Evolutionary conservation across 768 basidiomycete genomes (phyloP).

Genomic region (Hebeloma cylindrosporum): DNA sequence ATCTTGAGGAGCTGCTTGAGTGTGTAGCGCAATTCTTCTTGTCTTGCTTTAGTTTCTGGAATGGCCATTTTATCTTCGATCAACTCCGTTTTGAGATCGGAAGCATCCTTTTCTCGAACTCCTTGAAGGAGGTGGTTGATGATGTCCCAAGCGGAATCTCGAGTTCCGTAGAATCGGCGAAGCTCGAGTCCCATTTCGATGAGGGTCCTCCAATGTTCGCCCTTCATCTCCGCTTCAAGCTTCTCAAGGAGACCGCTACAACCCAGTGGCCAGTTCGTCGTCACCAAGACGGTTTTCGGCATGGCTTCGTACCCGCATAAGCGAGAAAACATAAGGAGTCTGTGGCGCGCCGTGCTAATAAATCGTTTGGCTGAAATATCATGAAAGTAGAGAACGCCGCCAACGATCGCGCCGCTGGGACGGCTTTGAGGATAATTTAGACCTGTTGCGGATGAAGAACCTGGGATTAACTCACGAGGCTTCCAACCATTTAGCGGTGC

Average conservation of each 20-base stretch:
- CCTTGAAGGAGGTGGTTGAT: not conserved
- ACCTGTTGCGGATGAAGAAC: not conserved
- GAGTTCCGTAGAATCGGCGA: slow-evolving; percentile 1
- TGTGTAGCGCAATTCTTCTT: not conserved
- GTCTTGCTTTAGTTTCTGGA: slow-evolving; percentile 1
- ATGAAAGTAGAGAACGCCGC: slow-evolving; percentile 15
- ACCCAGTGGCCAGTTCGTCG: slow-evolving; percentile 16
- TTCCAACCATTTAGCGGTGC: slow-evolving; percentile 18
- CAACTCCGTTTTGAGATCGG: no score
- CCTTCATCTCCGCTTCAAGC: slow-evolving; percentile 13
- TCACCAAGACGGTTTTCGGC: slow-evolving; percentile 13
- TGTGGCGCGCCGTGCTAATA: slow-evolving; percentile 4
- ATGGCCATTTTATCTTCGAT: no score
- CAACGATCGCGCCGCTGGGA: not conserved
- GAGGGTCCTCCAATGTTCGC: slow-evolving; percentile 10
- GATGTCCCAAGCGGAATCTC: slow-evolving; percentile 5
- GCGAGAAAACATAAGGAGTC: slow-evolving; percentile 5
- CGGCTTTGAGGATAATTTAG: not conserved
- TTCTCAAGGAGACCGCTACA: not conserved
- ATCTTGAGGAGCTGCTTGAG: not conserved
- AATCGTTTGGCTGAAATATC: slow-evolving; percentile 16
- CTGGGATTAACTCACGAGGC: slow-evolving; percentile 11
- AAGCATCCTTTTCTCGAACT: no score
- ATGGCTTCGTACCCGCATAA: slow-evolving; percentile 11
- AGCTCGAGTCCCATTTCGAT: slow-evolving; percentile 8